Percentiles rank a stretch among this genome's conserved stretches.
phyloP scores from a whole-genome alignment of 2,329 filamentous ascomycete species.

The Sporothrix mexicana region DNA sequence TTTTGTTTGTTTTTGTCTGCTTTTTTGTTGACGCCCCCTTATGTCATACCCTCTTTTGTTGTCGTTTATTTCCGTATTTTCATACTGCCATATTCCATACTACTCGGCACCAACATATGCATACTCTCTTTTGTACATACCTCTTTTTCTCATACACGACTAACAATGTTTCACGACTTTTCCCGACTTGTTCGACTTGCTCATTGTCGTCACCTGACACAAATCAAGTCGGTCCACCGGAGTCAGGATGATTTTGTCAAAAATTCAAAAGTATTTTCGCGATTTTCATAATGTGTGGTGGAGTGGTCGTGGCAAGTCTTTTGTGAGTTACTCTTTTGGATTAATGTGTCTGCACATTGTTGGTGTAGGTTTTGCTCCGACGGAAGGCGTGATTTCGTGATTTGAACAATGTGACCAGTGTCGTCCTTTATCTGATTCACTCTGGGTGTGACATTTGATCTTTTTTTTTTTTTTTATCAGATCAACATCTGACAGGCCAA shows the following conservation, averaged over 20 bases:
- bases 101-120: not conserved
- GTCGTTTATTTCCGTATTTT: not conserved
- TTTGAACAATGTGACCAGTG: no score
- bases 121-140: not conserved
- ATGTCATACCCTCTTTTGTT: not conserved
- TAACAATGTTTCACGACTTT: not conserved
- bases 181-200: no score
- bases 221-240: no score
- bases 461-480: constrained; percentile 15
- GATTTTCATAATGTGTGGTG: no score
- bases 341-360: not conserved
- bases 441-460: no score
- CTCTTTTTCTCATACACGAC: not conserved
- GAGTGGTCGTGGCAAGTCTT: no score
- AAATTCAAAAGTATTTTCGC: no score
- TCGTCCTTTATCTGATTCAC: constrained; percentile 10
- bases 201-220: no score
- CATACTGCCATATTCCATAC: not conserved
- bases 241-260: no score
- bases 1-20: not conserved
- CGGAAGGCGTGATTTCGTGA: not conserved
- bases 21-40: no score
- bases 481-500: not conserved
- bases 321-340: constrained; percentile 6
- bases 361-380: no score